Percentiles rank a stretch among this genome's conserved stretches.
Conservation (phyloP, 2,329 filamentous ascomycete genomes). For the Daldinia sp. region DNA sequence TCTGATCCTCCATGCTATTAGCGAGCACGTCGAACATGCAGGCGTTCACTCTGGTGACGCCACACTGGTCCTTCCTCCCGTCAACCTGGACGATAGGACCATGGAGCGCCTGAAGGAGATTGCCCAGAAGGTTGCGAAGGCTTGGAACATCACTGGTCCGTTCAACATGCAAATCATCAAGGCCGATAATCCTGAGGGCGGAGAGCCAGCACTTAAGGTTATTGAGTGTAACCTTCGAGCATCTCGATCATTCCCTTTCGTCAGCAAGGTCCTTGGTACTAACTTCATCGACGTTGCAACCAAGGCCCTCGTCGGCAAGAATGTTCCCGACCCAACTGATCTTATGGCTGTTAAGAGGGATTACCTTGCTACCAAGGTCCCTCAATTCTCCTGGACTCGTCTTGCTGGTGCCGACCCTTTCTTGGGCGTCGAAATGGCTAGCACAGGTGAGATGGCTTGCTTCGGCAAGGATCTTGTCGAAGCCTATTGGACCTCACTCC, state of each 20-base stretch:
- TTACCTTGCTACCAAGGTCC: conserved; percentile 96
- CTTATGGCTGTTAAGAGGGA: conserved; percentile 90
- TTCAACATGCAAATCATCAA: conserved; percentile 99
- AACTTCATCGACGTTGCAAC: conserved; percentile 98
- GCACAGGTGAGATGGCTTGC: conserved; percentile 97
- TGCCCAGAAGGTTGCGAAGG: conserved; percentile 93
- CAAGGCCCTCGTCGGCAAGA: conserved; percentile 86
- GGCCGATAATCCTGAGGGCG: conserved; percentile 80
- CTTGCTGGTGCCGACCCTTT: conserved; percentile 97
- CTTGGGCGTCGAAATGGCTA: conserved; percentile 97
- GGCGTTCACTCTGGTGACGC: conserved; percentile 99
- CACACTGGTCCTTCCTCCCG: conserved; percentile 90
- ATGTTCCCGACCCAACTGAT: conserved; percentile 86
- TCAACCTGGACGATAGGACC: conserved; percentile 78
- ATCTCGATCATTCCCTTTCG: conserved; percentile 97
- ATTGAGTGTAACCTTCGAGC: conserved; percentile 99
- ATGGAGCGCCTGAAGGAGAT: conserved; percentile 95
- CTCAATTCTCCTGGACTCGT: conserved; percentile 99
- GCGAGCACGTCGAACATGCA: conserved; percentile 95
- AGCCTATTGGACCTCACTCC: conserved; percentile 96
- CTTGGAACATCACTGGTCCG: conserved; percentile 96
- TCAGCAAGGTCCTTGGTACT: conserved; percentile 93
- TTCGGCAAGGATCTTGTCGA: conserved; percentile 97
- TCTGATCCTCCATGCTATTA: conserved; percentile 90
- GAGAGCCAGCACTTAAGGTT: conserved; percentile 85